A percentile compares a stretch with the other conserved stretches of the same genome.
Conservation (phyloP, 495 filamentous ascomycete species). For the Lepraria neglecta region DNA sequence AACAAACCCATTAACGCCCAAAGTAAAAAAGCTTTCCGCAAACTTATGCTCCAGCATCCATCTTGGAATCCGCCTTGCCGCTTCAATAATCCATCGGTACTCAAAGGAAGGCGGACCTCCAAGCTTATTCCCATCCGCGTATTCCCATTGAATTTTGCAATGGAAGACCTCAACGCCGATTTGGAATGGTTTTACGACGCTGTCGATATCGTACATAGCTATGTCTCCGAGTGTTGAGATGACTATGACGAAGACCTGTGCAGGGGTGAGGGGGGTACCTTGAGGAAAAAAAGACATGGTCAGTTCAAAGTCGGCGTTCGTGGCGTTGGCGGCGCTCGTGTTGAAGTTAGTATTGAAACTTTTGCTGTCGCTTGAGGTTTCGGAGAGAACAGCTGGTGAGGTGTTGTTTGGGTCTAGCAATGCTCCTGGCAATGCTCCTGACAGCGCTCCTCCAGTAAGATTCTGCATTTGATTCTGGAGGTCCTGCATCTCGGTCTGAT, state of each 20-base stretch:
- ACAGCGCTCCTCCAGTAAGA: background rate
- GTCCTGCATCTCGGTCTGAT: background rate
- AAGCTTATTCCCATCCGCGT: background rate
- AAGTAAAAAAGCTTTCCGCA: background rate
- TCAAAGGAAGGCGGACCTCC: background rate
- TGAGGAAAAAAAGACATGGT: background rate
- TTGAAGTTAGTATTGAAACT: too few relatives aligned
- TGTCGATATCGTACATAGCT: background rate
- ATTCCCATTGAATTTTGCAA: background rate
- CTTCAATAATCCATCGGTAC: background rate
- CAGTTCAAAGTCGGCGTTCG: slow-evolving; percentile 3
- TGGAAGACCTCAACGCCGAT: background rate
- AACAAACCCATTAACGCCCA: background rate
- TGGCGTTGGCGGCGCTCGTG: background rate
- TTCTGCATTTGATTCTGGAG: background rate
- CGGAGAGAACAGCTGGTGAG: background rate
- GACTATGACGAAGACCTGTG: background rate
- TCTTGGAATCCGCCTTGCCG: background rate
- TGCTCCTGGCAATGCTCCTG: background rate
- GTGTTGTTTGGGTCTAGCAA: background rate
- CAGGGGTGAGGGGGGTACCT: background rate
- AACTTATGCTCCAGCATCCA: slow-evolving; percentile 2
- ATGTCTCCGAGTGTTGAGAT: background rate
- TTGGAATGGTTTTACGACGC: background rate
- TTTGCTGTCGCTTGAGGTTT: background rate